Evolutionary conservation across 1,139 yeast species (phyloP), one percentile per base, ranked within the genome.

Genomic region (Saccharomyces hybrid): DNA sequence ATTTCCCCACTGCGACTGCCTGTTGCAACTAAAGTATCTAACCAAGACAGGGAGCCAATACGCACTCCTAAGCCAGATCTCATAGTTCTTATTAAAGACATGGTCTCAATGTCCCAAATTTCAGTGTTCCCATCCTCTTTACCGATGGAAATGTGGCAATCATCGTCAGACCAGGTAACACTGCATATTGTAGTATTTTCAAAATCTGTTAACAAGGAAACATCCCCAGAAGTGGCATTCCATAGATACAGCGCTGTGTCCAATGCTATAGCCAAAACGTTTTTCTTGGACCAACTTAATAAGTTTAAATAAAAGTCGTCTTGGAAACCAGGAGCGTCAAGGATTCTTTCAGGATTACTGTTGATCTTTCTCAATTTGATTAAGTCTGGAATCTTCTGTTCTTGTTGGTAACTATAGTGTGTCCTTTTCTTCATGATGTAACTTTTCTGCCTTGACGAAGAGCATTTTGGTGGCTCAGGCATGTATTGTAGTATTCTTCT

Each of bases 291-390:
- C 99, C 99, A 93, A 58, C 93, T 84, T 56, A 93, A 73, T 53
- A 93, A 75, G 69, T 90, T 91, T 55, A 91, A 78, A 70, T 93
- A 93, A 70, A 90, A 95, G 72, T 93, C 99, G 70, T 93, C 97
- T 42, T 86, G 80, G 55, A 91, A 78, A 0, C 96, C 97, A 0
- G 99, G 99, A 0, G 99, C 99, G 73, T 93, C 99, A 50, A 93
- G 77, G 1, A 93, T 96, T 61, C 96, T 79, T 63, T 89, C 96
- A 0, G 99, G 98, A 14, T 90, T 89, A 0, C 89, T 82, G 12
- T 96, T 90, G 48, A 93, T 80, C 63, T 85, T 86, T 61, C 96
- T 74, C 49, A 79, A 69, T 62, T 80, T 73, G 16, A 73, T 68
- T 16, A 73, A 62, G 48, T 67, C 60, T 21, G 34, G 28, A 21